phyloP scores from a whole-genome alignment of 768 basidiomycete genomes.

The Punctularia strigosozonata region DNA sequence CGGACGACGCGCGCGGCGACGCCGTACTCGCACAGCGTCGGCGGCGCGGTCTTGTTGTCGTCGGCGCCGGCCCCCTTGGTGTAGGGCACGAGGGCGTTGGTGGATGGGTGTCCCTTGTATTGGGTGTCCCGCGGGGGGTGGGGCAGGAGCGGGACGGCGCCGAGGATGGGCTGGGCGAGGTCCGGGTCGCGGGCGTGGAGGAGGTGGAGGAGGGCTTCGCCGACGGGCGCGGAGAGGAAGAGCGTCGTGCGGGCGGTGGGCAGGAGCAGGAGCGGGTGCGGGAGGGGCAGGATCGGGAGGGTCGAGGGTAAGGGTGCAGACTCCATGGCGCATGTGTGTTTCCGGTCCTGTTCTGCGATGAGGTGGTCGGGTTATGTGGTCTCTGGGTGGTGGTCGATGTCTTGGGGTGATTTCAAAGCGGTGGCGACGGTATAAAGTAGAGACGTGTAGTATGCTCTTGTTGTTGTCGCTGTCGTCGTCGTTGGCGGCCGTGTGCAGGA shows the following conservation, averaged over 20 bases:
- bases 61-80: too few relatives aligned
- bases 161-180: conserved; percentile 58
- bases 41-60: not conserved
- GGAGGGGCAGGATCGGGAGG: conserved; percentile 59
- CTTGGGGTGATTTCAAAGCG: too few relatives aligned
- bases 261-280: conserved; percentile 62
- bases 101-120: conserved; percentile 9
- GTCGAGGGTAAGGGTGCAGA: too few relatives aligned
- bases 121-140: conserved; percentile 9
- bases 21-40: conserved; percentile 40
- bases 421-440: too few relatives aligned
- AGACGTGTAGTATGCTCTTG: too few relatives aligned
- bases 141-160: conserved; percentile 45
- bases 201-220: conserved; percentile 53
- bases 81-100: too few relatives aligned
- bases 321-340: too few relatives aligned
- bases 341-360: too few relatives aligned
- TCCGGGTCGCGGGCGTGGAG: conserved; percentile 62
- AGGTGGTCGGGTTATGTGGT: too few relatives aligned
- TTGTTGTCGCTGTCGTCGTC: too few relatives aligned
- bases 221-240: conserved; percentile 48
- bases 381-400: too few relatives aligned
- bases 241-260: conserved; percentile 63
- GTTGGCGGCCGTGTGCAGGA: too few relatives aligned
- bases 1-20: conserved; percentile 63